Evolutionary conservation across 2,329 filamentous ascomycete species (phyloP), one percentile per base, ranked within the genome.

Genomic region (Cladophialophora immunda): DNA sequence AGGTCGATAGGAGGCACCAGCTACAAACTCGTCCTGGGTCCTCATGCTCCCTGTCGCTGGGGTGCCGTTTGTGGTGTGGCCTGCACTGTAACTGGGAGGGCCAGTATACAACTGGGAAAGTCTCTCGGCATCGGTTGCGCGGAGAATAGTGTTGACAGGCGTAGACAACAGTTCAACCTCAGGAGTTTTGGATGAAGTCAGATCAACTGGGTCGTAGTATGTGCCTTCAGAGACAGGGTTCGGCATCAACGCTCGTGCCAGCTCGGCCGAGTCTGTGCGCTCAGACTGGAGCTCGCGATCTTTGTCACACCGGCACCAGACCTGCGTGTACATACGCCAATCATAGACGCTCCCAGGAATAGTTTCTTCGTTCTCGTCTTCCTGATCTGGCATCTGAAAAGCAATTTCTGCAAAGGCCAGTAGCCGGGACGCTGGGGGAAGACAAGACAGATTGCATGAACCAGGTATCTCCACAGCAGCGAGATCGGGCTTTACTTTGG

Each of bases 111-210:
- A 57, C 34, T 61, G 41, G 3, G 66, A 67, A 19, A 69, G 38
- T 58, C 62, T 54, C 53, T 64, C 52, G 3, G 66, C 64, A 32
- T 71, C 69, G 4, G 60, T 52, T 30, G 62, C 66, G 9, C 64
- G 65, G 17, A 71, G 52, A 19, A 71, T 69, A 15, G 66, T 69
- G 47, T 71, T 71, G 64, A 71, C 69, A n/a, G 66, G 69, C 34
- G 62, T 34, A n/a, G 62, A 59, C 19, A 70, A 25, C 22, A 70
- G 25, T 25, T 70, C 65, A n/a, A 15, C 30, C 38, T 65, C 65
- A 27, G 62, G 59, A 15, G 58, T 59, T 19, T 64, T 27, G 5
- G 62, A 27, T 22, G 38, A 30, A 11, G 65, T 47, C 13, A 64
- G 15, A 59, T 66, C 59, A 15, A 68, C 47, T 6, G 59, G 58